Conservation (phyloP, 352 stramenopile species). For the Phytophthora ramorum region DNA sequence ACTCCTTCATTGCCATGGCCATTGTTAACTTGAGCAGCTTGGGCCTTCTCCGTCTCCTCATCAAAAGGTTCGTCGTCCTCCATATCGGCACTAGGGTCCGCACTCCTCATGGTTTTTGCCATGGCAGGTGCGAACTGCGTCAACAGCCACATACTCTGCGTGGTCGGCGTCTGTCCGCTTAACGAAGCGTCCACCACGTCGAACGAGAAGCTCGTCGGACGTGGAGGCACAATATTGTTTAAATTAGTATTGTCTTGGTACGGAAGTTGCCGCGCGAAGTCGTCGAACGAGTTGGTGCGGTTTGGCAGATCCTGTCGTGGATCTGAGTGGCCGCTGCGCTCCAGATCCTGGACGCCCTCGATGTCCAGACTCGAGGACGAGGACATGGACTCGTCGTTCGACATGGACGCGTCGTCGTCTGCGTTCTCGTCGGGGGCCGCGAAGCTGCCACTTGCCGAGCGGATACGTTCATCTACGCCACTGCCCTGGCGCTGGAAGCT, state of each 20-base stretch:
- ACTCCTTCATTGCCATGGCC: not conserved
- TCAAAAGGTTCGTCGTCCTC: conserved; percentile 49
- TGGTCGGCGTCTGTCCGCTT: not conserved
- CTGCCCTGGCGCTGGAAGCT: conserved; percentile 16
- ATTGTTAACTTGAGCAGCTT: conserved; percentile 7
- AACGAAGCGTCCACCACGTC: conserved; percentile 24
- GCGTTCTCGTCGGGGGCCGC: conserved; percentile 14
- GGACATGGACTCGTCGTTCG: conserved; percentile 68
- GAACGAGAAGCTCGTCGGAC: conserved; percentile 33
- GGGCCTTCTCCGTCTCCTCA: conserved; percentile 34
- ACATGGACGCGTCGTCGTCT: conserved; percentile 60
- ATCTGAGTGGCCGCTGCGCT: conserved; percentile 7
- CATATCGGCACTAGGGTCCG: conserved; percentile 42
- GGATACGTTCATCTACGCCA: conserved; percentile 37
- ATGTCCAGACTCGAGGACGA: conserved; percentile 55
- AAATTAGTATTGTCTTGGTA: conserved; percentile 20
- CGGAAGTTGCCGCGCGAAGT: conserved; percentile 39
- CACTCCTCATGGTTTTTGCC: conserved; percentile 46
- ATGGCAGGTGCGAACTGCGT: conserved; percentile 61
- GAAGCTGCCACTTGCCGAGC: conserved; percentile 32
- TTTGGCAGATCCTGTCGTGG: not conserved
- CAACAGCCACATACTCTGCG: conserved; percentile 48
- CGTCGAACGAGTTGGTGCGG: conserved; percentile 35
- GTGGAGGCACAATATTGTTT: conserved; percentile 2
- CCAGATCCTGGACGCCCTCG: conserved; percentile 24